Base-by-base conservation (phyloP, 441 rosid species). In the Sinapis alba region DNA sequence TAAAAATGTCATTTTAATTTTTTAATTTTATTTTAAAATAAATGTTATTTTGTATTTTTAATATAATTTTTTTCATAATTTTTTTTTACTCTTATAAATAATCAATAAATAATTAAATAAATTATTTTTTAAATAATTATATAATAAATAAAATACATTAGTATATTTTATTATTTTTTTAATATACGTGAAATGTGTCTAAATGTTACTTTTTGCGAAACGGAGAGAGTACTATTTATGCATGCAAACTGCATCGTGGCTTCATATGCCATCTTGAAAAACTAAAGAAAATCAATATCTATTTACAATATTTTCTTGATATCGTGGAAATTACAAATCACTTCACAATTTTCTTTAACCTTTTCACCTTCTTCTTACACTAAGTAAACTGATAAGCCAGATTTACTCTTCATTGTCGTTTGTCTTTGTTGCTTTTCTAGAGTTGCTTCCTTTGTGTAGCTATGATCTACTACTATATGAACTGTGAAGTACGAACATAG, bases 271-370 rank as follows among this genome's bases (percentile, higher is more conserved):
- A 11, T 23, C n/a, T 41, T 5, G 47, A 19, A 62, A 62, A 19
- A 7, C 21, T 50, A 50, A 50, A 50, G 21, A 34, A 19, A 62
- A 18, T 50, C 41, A 11, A 50, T 51, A 11, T 51, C 12, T 18
- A 66, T 66, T 18, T 11, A 6, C 59, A 50, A 9, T 26, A 26
- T 21, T 30, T 72, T 62, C 26, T 72, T 32, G 62, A 62, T 32
- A 27, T 9, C 23, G 62, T 21, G 30, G 38, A 72, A 62, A 72
- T 3, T 9, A 30, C 18, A 20, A 1, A 50, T n/a, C 13, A 19
- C 18, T 71, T 61, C 61, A 59, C 23, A 62, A 20, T n/a, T 47
- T 5, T 30, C 15, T 45, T 19, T 23, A 20, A 47, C 75, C 50
- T 50, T 50, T 71, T 50, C 51, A 7, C 15, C 21, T 60, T 19